Evolutionary conservation across 768 basidiomycete species (phyloP).

Genomic region (Suillus subalutaceus): DNA sequence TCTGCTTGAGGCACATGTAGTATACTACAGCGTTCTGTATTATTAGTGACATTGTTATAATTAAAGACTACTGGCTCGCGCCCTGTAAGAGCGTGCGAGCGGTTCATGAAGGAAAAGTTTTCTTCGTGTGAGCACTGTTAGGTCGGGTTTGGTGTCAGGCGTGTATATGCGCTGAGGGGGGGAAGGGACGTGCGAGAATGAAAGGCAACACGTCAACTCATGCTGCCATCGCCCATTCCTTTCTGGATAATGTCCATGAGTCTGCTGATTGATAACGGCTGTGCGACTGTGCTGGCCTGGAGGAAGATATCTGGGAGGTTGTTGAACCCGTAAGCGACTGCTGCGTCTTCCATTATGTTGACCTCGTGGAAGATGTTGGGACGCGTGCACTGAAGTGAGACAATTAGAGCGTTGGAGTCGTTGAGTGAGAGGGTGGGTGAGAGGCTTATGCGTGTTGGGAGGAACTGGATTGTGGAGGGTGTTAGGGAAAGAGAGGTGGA

Average conservation of each 20-base stretch:
- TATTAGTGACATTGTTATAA: background rate
- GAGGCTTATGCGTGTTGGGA: slow-evolving; percentile 34
- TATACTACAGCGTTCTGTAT: background rate
- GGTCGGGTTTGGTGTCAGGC: slow-evolving; percentile 8
- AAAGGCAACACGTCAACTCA: slow-evolving; percentile 96
- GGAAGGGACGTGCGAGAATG: slow-evolving; percentile 69
- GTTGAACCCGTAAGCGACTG: slow-evolving; percentile 97
- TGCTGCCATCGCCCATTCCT: slow-evolving; percentile 91
- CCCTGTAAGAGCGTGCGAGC: background rate
- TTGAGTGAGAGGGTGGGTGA: slow-evolving; percentile 52
- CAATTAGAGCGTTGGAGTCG: slow-evolving; percentile 68
- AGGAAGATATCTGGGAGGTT: slow-evolving; percentile 63
- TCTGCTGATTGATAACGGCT: slow-evolving; percentile 87
- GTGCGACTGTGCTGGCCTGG: slow-evolving; percentile 90
- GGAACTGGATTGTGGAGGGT: slow-evolving; percentile 62
- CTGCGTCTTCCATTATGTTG: slow-evolving; percentile 97
- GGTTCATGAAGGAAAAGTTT: slow-evolving; percentile 83
- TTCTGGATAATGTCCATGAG: slow-evolving; percentile 83
- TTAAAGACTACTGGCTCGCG: background rate
- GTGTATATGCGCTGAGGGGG: background rate
- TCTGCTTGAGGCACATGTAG: background rate
- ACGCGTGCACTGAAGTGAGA: slow-evolving; percentile 87
- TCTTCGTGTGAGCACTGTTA: slow-evolving; percentile 95
- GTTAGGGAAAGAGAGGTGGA: slow-evolving; percentile 85
- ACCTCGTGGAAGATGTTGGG: slow-evolving; percentile 98